Evolutionary conservation across 1,139 yeast genomes (phyloP), one percentile per base, ranked within the genome.

Genomic region (Taiozyma sp.): DNA sequence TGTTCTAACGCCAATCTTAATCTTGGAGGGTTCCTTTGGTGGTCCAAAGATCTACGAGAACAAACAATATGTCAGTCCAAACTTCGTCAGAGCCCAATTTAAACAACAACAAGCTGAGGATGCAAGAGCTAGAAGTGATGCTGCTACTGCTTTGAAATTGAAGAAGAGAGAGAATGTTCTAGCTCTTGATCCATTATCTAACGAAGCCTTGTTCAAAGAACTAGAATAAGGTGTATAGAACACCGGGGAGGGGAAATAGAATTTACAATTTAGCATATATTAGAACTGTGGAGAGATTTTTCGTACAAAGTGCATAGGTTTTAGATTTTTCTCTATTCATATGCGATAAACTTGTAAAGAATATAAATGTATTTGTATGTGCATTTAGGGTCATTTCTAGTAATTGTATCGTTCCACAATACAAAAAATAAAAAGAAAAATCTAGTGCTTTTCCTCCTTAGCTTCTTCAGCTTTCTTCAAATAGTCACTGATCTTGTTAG

Each of bases 41-140:
- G 99, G 99, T 24, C 97, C 99, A 56, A 91, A 93, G 77, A 90
- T 93, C 59, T 93, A 89, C 72, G 99, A 93, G 67, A 93, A 93
- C 75, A 92, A 89, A 76, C 96, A 93, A 71, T 93, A 89, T 69
- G 97, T 93, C 48, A 88, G 96, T 54, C 99, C 99, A 58, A 93
- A 93, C 76, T 83, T 88, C 59, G 96, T 87, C 49, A 86, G 99
- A 74, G 91, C 99, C 14, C 97, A 92, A 75, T 59, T 79, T 60
- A 87, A 83, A 69, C 88, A 85, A 62, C 80, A 87, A 65, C 83
- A 87, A 54, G 98, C 98, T 9, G 80, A 78, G 51, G 84, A 84
- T 63, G 97, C 97, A 47, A 79, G 78, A 63, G 70, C 81, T 45
- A 83, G 98, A 71, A 81, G 87, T 50, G 91, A 87, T 52, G 91